These are phyloP conservation scores for Puccinia polysora DNA, from an alignment of 1,284 basidiomycete species.

Conservation along the genomic window DNA sequence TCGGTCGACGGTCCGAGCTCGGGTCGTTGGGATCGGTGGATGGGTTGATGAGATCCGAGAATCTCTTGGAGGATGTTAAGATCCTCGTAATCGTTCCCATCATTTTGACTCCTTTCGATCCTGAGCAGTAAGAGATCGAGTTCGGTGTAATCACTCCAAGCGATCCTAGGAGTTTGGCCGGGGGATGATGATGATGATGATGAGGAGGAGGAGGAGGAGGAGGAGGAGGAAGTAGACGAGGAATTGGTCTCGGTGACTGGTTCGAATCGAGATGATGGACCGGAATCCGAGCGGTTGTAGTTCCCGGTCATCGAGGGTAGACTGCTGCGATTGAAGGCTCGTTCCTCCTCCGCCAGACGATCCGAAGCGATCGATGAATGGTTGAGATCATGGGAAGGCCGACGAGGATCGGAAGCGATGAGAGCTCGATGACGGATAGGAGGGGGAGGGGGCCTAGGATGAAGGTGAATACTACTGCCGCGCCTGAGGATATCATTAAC, in stretches of 20 bases:
- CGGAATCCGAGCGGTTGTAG: not conserved
- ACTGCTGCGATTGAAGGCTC: not conserved
- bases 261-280: not conserved
- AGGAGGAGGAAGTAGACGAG: not conserved
- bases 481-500: slow-evolving; percentile 1
- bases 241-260: not conserved
- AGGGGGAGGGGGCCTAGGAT: not conserved
- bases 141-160: not conserved
- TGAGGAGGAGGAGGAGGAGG: no score
- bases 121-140: not conserved
- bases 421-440: no score
- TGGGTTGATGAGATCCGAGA: not conserved
- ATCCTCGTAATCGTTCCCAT: not conserved
- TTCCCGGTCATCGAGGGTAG: not conserved
- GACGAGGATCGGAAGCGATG: no score
- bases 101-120: not conserved
- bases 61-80: not conserved
- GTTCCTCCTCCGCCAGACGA: not conserved
- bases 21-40: no score
- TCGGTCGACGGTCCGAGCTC: not conserved
- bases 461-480: not conserved
- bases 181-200: not conserved
- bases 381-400: no score
- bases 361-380: not conserved
- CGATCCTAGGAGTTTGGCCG: not conserved